Conservation (phyloP, 2,329 filamentous ascomycete genomes). For the Nothophaeocryptopus gaeumannii region DNA sequence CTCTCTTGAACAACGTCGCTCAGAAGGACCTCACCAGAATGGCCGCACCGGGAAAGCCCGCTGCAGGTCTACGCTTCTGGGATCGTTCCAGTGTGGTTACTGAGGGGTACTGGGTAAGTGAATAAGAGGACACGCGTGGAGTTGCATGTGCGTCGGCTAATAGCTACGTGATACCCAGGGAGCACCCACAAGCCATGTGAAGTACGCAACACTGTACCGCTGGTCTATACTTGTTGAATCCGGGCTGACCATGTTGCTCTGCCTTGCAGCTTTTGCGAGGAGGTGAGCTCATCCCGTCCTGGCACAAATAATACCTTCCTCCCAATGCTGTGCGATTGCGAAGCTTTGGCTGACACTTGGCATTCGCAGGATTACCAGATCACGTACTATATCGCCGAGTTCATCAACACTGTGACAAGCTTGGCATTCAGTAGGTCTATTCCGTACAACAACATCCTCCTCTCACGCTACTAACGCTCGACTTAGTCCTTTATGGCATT, state of each 20-base stretch:
- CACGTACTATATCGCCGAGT: constrained; percentile 26
- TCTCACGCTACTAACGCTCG: not conserved
- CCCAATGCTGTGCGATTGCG: too few relatives aligned
- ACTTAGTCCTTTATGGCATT: constrained; percentile 25
- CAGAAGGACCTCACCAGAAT: too few relatives aligned
- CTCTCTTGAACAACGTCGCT: too few relatives aligned
- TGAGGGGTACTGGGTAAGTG: too few relatives aligned
- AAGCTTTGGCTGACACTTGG: not conserved
- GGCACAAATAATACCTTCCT: too few relatives aligned
- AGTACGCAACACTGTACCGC: constrained; percentile 36
- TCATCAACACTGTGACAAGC: constrained; percentile 31
- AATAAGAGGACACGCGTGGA: not conserved
- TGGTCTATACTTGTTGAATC: constrained; percentile 1
- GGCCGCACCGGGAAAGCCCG: too few relatives aligned
- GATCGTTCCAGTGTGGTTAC: too few relatives aligned
- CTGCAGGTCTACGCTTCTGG: too few relatives aligned
- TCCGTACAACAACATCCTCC: not conserved
- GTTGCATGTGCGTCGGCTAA: too few relatives aligned
- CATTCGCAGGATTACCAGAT: constrained; percentile 24
- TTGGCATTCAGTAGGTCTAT: constrained; percentile 23
- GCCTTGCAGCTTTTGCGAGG: constrained; percentile 25
- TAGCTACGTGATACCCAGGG: not conserved
- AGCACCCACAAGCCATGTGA: constrained; percentile 11
- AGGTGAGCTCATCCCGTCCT: constrained; percentile 9
- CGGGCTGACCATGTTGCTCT: constrained; percentile 40